A percentile compares a stretch with the other conserved stretches of the same genome.
Conservation (phyloP, 2,329 filamentous ascomycete species). For the Didymella arachidicola region DNA sequence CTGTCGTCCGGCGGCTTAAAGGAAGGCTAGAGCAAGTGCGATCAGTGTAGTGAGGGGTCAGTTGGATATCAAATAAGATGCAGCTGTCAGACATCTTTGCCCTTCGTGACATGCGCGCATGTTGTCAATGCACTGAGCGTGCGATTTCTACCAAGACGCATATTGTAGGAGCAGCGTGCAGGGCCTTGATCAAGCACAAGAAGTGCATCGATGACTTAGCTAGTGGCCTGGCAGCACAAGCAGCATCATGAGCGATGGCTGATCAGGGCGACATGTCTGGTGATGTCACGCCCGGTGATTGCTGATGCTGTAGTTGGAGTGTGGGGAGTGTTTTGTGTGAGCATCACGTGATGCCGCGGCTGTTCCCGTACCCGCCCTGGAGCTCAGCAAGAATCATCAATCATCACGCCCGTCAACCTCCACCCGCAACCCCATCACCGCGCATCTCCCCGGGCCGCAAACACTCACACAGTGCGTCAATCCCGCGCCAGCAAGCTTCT, state of each 20-base stretch:
- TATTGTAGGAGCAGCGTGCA: not conserved
- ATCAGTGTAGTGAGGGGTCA: slow-evolving; percentile 15
- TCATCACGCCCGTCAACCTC: slow-evolving; percentile 37
- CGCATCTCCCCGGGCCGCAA: slow-evolving; percentile 45
- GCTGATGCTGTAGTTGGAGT: slow-evolving; percentile 1
- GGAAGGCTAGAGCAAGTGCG: slow-evolving; percentile 27
- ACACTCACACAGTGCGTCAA: slow-evolving; percentile 44
- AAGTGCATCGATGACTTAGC: not conserved
- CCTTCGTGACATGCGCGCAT: not conserved
- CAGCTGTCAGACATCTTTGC: not conserved
- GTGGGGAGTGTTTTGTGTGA: not conserved
- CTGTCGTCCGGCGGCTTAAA: slow-evolving; percentile 31
- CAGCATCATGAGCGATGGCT: not conserved
- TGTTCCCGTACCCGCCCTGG: slow-evolving; percentile 25
- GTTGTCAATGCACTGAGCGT: not conserved
- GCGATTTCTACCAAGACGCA: not conserved
- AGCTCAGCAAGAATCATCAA: slow-evolving; percentile 41
- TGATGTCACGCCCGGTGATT: not conserved
- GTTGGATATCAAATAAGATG: not conserved
- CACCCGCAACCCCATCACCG: slow-evolving; percentile 45
- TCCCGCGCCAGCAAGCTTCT: slow-evolving; percentile 24
- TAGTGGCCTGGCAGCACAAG: not conserved
- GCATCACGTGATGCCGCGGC: slow-evolving; percentile 34
- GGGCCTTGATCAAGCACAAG: not conserved
- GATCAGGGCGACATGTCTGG: not conserved